Base-by-base conservation (phyloP, 441 rosid genomes). In the Omphalea diandra region DNA sequence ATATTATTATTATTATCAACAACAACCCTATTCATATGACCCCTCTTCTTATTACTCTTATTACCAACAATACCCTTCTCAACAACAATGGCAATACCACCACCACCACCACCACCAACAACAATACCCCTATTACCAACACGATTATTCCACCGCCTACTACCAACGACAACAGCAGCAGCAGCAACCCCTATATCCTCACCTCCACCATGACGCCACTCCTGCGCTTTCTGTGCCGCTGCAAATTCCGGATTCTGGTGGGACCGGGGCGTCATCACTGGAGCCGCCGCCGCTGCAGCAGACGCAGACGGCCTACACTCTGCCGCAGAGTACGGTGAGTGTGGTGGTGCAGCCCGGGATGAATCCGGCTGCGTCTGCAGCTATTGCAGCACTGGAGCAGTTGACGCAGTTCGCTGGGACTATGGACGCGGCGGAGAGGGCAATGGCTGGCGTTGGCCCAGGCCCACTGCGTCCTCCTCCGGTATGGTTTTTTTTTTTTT, bases 381-480 rank as follows among this genome's bases (percentile, higher is more conserved):
- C 80, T 8, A 68, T 82, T 22, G 72, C 71, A 3, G 80, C 79
- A 3, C 72, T 82, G 41, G 72, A 79, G 36, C 79, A 65, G 75
- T 71, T 77, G 68, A 63, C 73, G 18, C 80, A 70, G 31, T 75
- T 82, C 1, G 70, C 83, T 7, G 77, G 73, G 43, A 69, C 67
- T 20, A 65, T 75, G 79, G 73, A 31, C 55, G 68, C 67, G 17
- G 77, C 80, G n/a, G 81, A 77, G 78, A 68, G 73, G 69, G 77
- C 65, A 17, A 33, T 69, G 53, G 71, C 52, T n/a, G 73, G 77
- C n/a, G 27, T n/a, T 56, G 44, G 71, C 73, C 72, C 46, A 12
- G 65, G 56, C 40, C 15, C 79, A 32, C 3, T 72, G 33, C 74
- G 35, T 49, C 57, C 61, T 49, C 57, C 61, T 32, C 59, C 50